These are phyloP conservation scores for Dictyostelium capitatum DNA, from an alignment of 78 protist genomes.

Conservation along the genomic window DNA sequence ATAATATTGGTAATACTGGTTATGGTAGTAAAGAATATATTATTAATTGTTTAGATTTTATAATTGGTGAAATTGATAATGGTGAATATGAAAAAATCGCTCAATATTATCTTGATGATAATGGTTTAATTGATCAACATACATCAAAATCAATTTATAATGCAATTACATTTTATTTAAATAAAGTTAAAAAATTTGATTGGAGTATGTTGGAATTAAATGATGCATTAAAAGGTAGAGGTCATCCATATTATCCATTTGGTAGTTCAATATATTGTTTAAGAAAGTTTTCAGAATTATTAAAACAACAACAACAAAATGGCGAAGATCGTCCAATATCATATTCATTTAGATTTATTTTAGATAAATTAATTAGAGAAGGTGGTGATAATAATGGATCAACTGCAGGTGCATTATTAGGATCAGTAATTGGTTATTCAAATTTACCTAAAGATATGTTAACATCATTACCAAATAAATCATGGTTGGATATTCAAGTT, in stretches of 20 bases:
- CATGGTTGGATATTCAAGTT: slow-evolving; percentile 48
- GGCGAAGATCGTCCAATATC: not conserved
- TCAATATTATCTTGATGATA: not conserved
- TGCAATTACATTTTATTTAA: not conserved
- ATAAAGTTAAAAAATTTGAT: not conserved
- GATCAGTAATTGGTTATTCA: slow-evolving; percentile 57
- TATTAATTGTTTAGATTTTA: too few species aligned
- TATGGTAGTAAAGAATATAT: not conserved
- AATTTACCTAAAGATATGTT: slow-evolving; percentile 83
- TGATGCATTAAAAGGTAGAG: slow-evolving; percentile 19
- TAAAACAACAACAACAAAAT: not conserved
- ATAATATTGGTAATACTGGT: not conserved
- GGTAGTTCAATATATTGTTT: slow-evolving; percentile 53
- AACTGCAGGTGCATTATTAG: slow-evolving; percentile 78
- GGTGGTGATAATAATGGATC: slow-evolving; percentile 84
- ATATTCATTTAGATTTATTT: slow-evolving; percentile 20
- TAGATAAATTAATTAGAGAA: slow-evolving; percentile 49
- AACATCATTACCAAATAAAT: slow-evolving; percentile 42
- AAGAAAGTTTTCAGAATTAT: slow-evolving; percentile 2
- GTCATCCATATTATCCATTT: slow-evolving; percentile 24
- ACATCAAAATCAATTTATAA: not conserved
- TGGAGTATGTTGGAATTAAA: slow-evolving; percentile 38
- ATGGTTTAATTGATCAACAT: not conserved
- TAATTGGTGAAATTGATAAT: not conserved
- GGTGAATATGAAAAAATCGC: not conserved